A percentile compares a stretch with the other conserved stretches of the same genome.
Evolutionary conservation across 2,329 filamentous ascomycete genomes (phyloP).

Genomic region (Rhynchosporium secalis): DNA sequence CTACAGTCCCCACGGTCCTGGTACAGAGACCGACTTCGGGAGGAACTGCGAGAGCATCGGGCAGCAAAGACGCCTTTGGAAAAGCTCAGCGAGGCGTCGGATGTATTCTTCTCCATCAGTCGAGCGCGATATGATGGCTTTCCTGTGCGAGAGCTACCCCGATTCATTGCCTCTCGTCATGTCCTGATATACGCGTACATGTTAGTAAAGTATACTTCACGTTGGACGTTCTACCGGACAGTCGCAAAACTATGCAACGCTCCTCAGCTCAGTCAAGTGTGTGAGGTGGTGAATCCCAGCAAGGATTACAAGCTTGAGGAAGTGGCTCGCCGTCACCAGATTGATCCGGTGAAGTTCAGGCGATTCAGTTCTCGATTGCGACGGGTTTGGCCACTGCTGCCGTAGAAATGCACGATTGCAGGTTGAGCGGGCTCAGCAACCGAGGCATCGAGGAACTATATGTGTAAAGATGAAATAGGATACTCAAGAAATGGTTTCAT

Average conservation of each 20-base stretch:
- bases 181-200: conserved; percentile 41
- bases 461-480: background rate
- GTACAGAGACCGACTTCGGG: conserved; percentile 35
- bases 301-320: conserved; percentile 40
- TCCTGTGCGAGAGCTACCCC: conserved; percentile 32
- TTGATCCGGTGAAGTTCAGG: conserved; percentile 38
- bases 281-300: conserved; percentile 43
- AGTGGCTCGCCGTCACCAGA: conserved; percentile 40
- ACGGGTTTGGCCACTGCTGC: conserved; percentile 42
- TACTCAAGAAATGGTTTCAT: background rate
- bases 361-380: conserved; percentile 35
- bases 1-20: conserved; percentile 39
- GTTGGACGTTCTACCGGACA: conserved; percentile 42
- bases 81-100: conserved; percentile 42
- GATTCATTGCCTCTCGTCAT: conserved; percentile 19
- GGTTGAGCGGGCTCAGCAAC: too few relatives aligned
- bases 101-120: conserved; percentile 43
- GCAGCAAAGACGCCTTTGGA: conserved; percentile 35
- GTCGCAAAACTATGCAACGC: conserved; percentile 37
- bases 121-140: conserved; percentile 42
- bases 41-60: conserved; percentile 39
- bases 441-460: too few relatives aligned
- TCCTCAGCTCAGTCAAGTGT: conserved; percentile 31
- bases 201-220: conserved; percentile 42
- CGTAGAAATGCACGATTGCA: conserved; percentile 23